Conservation (phyloP, 257 asterid species). For the Ilex asprella region DNA sequence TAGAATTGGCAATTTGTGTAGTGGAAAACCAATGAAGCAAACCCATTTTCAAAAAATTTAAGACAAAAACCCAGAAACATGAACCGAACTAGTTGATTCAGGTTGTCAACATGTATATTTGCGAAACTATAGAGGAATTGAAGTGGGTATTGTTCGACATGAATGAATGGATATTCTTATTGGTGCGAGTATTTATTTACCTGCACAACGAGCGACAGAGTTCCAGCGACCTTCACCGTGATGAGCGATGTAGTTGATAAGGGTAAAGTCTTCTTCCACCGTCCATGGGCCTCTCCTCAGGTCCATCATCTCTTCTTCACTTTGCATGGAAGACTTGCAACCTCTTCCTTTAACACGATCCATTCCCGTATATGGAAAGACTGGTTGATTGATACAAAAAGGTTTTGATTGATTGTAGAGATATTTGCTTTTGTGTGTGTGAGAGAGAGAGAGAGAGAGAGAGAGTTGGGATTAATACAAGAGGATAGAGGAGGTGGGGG, state of each 20-base stretch:
- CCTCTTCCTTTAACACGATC: background rate
- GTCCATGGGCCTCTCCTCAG: constrained; percentile 1
- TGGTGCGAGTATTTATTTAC: background rate
- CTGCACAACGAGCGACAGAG: background rate
- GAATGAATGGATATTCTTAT: background rate
- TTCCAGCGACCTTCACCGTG: constrained; percentile 1
- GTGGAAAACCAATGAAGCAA: too few species aligned
- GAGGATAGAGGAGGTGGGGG: background rate
- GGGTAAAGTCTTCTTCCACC: background rate
- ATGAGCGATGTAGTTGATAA: background rate
- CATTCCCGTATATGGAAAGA: background rate
- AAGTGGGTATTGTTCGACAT: background rate
- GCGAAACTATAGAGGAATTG: background rate
- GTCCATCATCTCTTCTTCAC: background rate
- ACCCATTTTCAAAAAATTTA: background rate
- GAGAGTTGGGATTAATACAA: background rate
- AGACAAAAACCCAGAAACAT: background rate
- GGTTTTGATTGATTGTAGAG: background rate
- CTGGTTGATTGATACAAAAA: background rate
- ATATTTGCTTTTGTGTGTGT: background rate
- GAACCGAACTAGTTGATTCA: background rate
- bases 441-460: constrained; percentile 2
- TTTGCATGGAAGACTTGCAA: too few species aligned
- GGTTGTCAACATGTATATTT: background rate
- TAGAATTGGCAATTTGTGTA: too few species aligned